Evolutionary conservation across 768 basidiomycete species (phyloP), one percentile per base, ranked within the genome.

Genomic region (Boletus speciosus): DNA sequence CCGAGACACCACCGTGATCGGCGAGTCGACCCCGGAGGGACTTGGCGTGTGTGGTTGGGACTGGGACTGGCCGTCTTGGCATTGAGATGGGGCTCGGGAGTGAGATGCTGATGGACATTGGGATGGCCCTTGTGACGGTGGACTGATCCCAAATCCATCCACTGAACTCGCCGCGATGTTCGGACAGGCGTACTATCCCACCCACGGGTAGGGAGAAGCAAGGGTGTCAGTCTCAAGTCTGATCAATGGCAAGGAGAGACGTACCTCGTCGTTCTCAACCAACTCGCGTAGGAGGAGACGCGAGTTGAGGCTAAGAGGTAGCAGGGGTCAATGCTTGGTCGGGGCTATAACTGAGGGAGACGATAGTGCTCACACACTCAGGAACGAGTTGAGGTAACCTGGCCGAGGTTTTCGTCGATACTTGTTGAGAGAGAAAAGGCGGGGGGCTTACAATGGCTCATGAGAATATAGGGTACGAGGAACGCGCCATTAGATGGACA

Each of bases 311-410:
- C 68, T 71, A 25, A 8, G 25, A 23, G 11, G 4, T 11, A 4
- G 3, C 6, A 14, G 11, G 5, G 8, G 29, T 60, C 16, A 47
- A 27, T 31, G 38, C 9, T 32, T 2, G 4, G 6, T 36, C 6
- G 16, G 3, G 5, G 15, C 6, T 27, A 25, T 21, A 14, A 16
- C 6, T 11, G 29, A 8, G 11, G 36, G 10, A 8, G 23, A 8
- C 3, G 10, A n/a, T 12, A 34, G 1, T 23, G 27, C 73, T 62
- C 55, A 73, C 72, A 73, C 66, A 52, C 72, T 73, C 49, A 73
- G 51, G 49, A 74, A 73, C 21, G 73, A 73, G 42, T 73, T 74
- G 46, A 73, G 63, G 61, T 73, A 74, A 55, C 66, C 72, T 73
- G 35, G n/a, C 4, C 11, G 34, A 15, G 16, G 12, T 5, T n/a